These are phyloP conservation scores for Orbilia brochopaga DNA, from an alignment of 2,329 filamentous ascomycete genomes.

Conservation along the genomic window DNA sequence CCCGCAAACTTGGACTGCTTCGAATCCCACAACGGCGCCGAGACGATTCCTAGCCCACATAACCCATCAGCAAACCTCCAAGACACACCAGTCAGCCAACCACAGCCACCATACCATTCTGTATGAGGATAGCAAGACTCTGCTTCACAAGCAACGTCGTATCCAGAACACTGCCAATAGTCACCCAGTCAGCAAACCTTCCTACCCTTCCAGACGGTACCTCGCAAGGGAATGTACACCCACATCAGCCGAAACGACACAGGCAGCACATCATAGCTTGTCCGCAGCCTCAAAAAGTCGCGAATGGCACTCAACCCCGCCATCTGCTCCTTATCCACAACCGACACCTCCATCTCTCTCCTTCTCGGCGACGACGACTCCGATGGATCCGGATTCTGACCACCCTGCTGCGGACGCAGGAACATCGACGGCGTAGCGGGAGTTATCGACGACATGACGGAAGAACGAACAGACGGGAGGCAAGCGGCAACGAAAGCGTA, in stretches of 20 bases:
- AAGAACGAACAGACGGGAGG: background rate
- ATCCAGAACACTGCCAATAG: constrained; percentile 70
- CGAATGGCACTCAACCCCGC: constrained; percentile 74
- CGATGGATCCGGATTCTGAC: constrained; percentile 18
- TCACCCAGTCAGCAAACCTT: constrained; percentile 6
- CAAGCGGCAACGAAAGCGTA: constrained; percentile 8
- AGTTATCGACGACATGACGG: constrained; percentile 47
- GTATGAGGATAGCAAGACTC: constrained; percentile 90
- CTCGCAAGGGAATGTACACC: constrained; percentile 12
- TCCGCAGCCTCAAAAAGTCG: constrained; percentile 93
- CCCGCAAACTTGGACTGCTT: constrained; percentile 90
- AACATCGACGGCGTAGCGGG: constrained; percentile 51
- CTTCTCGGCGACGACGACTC: background rate
- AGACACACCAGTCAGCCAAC: too few relatives aligned
- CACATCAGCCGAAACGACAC: constrained; percentile 89
- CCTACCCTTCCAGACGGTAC: background rate
- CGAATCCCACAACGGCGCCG: constrained; percentile 95
- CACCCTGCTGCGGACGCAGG: constrained; percentile 34
- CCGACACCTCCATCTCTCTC: constrained; percentile 23
- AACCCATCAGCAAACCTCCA: constrained; percentile 51
- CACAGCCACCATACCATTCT: constrained; percentile 76
- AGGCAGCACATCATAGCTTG: constrained; percentile 95
- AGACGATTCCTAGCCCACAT: constrained; percentile 78
- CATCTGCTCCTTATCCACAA: constrained; percentile 40
- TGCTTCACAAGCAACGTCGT: constrained; percentile 95